Conservation (phyloP, 1,284 basidiomycete genomes). For the Vanrija humicola region DNA sequence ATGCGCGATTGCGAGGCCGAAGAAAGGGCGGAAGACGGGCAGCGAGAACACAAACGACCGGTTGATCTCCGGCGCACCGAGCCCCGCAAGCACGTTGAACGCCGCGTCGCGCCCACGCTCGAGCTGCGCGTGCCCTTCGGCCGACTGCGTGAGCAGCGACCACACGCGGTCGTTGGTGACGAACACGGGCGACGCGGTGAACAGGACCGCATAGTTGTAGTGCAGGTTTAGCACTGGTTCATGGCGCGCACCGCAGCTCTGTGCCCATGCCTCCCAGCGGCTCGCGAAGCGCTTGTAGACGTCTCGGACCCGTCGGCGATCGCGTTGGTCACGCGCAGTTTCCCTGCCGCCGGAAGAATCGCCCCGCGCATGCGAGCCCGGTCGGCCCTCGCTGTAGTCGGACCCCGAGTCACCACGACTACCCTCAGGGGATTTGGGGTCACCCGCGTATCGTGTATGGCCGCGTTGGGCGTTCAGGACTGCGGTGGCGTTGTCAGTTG, state of each 20-base stretch:
- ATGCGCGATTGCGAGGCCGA: slow-evolving; percentile 40
- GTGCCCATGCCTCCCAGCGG: slow-evolving; percentile 41
- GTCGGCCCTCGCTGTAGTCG: neutral
- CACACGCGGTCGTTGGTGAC: slow-evolving; percentile 31
- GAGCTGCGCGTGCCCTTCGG: slow-evolving; percentile 40
- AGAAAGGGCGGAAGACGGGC: slow-evolving; percentile 41
- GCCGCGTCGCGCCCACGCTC: slow-evolving; percentile 44
- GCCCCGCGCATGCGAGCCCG: too few relatives aligned
- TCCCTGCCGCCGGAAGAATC: too few relatives aligned
- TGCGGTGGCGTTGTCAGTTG: too few relatives aligned
- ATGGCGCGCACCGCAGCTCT: slow-evolving; percentile 22
- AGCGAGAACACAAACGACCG: slow-evolving; percentile 45
- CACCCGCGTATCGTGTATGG: too few relatives aligned
- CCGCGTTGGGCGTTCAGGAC: too few relatives aligned
- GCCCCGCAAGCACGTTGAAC: slow-evolving; percentile 37
- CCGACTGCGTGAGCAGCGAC: slow-evolving; percentile 32
- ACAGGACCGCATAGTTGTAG: slow-evolving; percentile 43
- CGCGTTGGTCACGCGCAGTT: too few relatives aligned
- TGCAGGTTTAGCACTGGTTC: slow-evolving; percentile 38
- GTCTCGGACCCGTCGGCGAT: slow-evolving; percentile 15
- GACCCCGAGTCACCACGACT: neutral
- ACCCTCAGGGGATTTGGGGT: too few relatives aligned
- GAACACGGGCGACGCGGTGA: slow-evolving; percentile 38
- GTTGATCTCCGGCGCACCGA: slow-evolving; percentile 43
- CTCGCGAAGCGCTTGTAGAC: slow-evolving; percentile 28